Base-by-base conservation (phyloP, 768 basidiomycete species). In the Rhizopogon vesiculosus region DNA sequence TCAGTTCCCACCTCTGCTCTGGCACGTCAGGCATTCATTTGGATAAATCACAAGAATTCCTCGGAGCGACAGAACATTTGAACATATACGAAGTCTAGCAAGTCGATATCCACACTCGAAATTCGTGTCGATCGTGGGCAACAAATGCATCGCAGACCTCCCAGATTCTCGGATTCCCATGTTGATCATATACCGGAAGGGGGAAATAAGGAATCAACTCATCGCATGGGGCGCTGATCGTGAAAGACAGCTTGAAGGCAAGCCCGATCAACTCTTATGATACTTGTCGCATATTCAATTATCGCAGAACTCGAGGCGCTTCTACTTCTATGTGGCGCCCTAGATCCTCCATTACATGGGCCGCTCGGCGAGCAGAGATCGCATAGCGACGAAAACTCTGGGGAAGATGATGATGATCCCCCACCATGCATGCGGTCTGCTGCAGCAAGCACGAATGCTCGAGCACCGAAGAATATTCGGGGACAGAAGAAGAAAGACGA, bases 61-160 rank as follows among this genome's bases (percentile, higher is more conserved):
- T 16, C 81, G 86, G 53, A 93, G 90, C 54, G 87, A 93, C 57
- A 85, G 86, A 45, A 76, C 95, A 10, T 82, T 81, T 51, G 72
- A 78, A 28, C 86, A 95, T 51, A 71, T 98, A 28, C 77, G 76
- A 5, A 77, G 76, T 0, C 78, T 99, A 5, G 93, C 97, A 2
- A 76, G 75, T n/a, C 82, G 84, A 51, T 88, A 96, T 69, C 91
- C 94, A 2, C 86, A 87, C 45, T 91, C 94, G 10, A 98, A 98
- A 73, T 97, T 99, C 62, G 89, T 98, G 58, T 93, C 91, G 10
- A 98, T 98, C 62, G 84, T 94, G 3, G 93, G 94, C 39, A 83
- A 91, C 73, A 93, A 93, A 70, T 96, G 93, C 74, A 97, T 99
- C 62, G 86, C 91, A n/a, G 88, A 98, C 71, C 85, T 98, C 38